Base-by-base conservation (phyloP, 495 filamentous ascomycete species). In the Aspergillus mulundensis region DNA sequence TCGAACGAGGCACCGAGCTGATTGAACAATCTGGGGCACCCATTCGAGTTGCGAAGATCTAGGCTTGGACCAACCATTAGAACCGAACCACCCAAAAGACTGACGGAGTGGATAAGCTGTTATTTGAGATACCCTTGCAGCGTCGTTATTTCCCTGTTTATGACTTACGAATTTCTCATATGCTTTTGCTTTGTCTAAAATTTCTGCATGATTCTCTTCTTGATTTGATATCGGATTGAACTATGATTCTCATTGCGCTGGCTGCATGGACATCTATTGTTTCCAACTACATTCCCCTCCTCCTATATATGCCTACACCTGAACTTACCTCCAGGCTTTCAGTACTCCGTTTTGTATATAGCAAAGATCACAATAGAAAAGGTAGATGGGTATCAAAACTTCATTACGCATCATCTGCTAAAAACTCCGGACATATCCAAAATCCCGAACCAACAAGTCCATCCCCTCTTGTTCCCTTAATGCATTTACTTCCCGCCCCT, bases 11-110 rank as follows among this genome's bases (percentile, higher is more conserved):
- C 5, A 58, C 59, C 20, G 74, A 75, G 12, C 62, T 78, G 46
- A 75, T 78, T 28, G 73, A 76, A 51, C 64, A 73, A 56, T 69
- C 74, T n/a, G 75, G 75, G 18, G 72, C 71, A n/a, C 71, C 69
- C 4, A 51, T 59, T 40, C 67, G 60, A 39, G 47, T 73, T 20
- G 66, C 72, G 24, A 75, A 72, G 46, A 58, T 62, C 36, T 58
- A 47, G 43, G 18, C n/a, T 14, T 36, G 6, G 32, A 36, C 32
- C 32, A 36, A 36, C 32, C 32, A 36, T 14, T 14, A 36, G 11
- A 14, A 21, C 7, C 16, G 11, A 41, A 32, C 25, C 32, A 55
- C 47, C 36, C 55, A 30, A 30, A 36, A 40, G 18, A 48, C 46
- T 50, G 52, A 50, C 61, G 66, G 58, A 57, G 57, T 54, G 48